Conservation (phyloP, 768 basidiomycete genomes). For the Sporobolomyces phaffii region DNA sequence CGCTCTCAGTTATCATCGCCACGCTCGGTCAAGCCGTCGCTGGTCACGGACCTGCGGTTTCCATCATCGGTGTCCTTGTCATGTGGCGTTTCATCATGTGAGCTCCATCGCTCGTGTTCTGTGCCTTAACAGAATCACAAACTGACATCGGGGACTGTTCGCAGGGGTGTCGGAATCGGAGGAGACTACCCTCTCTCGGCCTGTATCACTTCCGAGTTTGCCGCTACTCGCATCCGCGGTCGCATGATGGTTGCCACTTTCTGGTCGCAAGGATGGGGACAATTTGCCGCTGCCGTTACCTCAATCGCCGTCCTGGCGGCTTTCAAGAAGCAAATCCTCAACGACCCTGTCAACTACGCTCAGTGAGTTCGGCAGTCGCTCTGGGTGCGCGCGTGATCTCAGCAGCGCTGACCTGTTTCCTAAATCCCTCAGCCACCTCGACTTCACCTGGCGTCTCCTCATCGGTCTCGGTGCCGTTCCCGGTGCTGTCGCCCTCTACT, state of each 20-base stretch:
- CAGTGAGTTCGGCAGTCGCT: conserved; percentile 37
- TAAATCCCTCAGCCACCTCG: conserved; percentile 51
- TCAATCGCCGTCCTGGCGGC: conserved; percentile 61
- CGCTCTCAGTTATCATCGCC: conserved; percentile 58
- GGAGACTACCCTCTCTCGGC: conserved; percentile 66
- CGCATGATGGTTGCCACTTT: conserved; percentile 38
- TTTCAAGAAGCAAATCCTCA: conserved; percentile 63
- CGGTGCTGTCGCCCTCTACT: conserved; percentile 68
- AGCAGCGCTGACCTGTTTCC: conserved; percentile 34
- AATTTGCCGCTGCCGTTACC: conserved; percentile 58
- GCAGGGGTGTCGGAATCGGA: conserved; percentile 66
- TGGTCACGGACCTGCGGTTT: conserved; percentile 57
- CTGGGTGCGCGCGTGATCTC: too few species aligned
- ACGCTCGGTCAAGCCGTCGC: conserved; percentile 56
- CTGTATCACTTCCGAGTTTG: conserved; percentile 51
- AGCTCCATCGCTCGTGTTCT: not conserved
- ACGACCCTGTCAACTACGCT: conserved; percentile 51
- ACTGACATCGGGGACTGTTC: not conserved
- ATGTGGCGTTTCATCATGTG: conserved; percentile 47
- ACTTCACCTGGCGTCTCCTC: conserved; percentile 69
- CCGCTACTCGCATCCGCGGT: conserved; percentile 62
- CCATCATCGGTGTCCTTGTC: conserved; percentile 61
- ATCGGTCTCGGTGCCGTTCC: conserved; percentile 67
- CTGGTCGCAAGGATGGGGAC: conserved; percentile 63
- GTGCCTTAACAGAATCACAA: not conserved